Base-by-base conservation (phyloP, 495 filamentous ascomycete species). In the Xylaria cubensis region DNA sequence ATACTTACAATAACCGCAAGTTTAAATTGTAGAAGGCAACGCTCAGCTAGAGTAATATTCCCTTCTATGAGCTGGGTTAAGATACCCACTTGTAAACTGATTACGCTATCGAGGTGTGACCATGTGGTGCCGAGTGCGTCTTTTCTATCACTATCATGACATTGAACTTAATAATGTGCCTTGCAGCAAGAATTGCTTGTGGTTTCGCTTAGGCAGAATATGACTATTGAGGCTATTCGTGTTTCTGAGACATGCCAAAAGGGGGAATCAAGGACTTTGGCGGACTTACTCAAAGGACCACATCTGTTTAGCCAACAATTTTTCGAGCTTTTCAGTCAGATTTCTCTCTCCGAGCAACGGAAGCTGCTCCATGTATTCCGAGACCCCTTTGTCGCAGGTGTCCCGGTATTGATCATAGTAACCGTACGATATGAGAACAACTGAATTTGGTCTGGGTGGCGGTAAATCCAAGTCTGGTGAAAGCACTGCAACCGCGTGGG, bases 11-110 rank as follows among this genome's bases (percentile, higher is more conserved):
- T 13, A 17, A 12, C 15, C 21, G 36, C 36, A 6, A 42, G 7
- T 9, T 29, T 8, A 21, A 55, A 21, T 12, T 55, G 29, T 29
- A 39, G 3, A 1, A 67, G 0, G 36, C 34, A 67, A 5, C 65
- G 65, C 65, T 67, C 65, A 32, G 48, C 50, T 8, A 56, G 32
- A n/a, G 65, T 67, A n/a, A 41, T 8, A 1, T 56, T 21, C 9
- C 42, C 42, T 65, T 46, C 29, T 0, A 65, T 19, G 5, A 65
- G 26, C 29, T 5, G 8, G 15, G 21, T 50, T 2, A 65, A 19
- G n/a, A 34, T 1, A 13, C 5, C 24, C 7, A 50, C 39, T 13
- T 46, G 29, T 9, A 65, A 0, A 34, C 10, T 17, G 21, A 64
- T 64, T 12, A 10, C 1, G 12, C 13, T 39, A 2, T 10, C 10